Percentiles rank a stretch among this genome's conserved stretches.
These are phyloP conservation scores for Nannizziopsis arthrosporioides DNA, from an alignment of 2,329 filamentous ascomycete genomes.

Conservation along the genomic window DNA sequence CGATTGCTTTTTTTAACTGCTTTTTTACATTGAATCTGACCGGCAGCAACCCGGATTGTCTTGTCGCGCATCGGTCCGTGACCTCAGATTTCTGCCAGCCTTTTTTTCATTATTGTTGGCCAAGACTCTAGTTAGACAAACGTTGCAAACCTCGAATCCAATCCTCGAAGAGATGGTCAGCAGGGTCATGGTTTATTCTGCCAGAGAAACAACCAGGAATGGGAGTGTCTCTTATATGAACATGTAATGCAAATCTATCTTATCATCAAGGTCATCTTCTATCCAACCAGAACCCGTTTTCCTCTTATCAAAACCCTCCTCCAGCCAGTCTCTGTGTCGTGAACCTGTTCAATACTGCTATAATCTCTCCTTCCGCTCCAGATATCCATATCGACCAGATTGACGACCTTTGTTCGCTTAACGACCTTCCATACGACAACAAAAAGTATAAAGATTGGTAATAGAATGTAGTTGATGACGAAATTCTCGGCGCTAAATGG, in stretches of 20 bases:
- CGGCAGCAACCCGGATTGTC: background rate
- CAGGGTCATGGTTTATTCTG: too few species aligned
- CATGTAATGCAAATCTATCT: background rate
- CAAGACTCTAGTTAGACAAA: too few species aligned
- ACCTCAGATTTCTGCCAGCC: too few species aligned
- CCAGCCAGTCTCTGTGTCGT: conserved; percentile 1
- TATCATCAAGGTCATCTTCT: background rate
- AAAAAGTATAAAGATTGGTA: conserved; percentile 40
- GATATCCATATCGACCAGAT: conserved; percentile 30
- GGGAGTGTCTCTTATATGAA: background rate
- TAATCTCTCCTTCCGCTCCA: conserved; percentile 27
- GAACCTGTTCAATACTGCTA: conserved; percentile 12
- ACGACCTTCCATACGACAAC: conserved; percentile 39
- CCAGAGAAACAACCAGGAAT: too few species aligned
- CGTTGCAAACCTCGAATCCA: too few species aligned
- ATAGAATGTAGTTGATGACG: conserved; percentile 45
- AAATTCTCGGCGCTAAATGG: conserved; percentile 42
- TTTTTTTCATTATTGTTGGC: too few species aligned
- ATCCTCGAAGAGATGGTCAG: too few species aligned
- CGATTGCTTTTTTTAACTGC: background rate
- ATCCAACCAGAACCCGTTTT: background rate
- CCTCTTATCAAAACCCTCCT: background rate
- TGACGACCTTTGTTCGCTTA: conserved; percentile 29
- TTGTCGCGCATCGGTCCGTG: too few species aligned
- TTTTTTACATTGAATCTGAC: background rate